A percentile compares a stretch with the other conserved stretches of the same genome.
Conservation (phyloP, 495 filamentous ascomycete genomes). For the Hypoxylon fuscum region DNA sequence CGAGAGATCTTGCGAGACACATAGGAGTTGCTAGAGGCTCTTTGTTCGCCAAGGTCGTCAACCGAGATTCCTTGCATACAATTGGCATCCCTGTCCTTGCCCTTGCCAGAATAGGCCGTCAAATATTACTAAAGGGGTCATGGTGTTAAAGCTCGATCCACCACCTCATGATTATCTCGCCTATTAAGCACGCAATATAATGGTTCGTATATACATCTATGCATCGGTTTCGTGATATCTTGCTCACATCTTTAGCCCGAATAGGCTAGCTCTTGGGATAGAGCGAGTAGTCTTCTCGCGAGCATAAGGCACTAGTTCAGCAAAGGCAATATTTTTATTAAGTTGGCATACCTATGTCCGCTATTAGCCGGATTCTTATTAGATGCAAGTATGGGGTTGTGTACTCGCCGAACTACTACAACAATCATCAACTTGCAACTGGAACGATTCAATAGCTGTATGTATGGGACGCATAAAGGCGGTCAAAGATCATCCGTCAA, state of each 20-base stretch:
- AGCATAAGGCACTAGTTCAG: neutral
- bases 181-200: slow-evolving; percentile 2
- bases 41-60: slow-evolving; percentile 41
- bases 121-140: slow-evolving; percentile 18
- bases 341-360: neutral
- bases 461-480: slow-evolving; percentile 20
- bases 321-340: neutral
- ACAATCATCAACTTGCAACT: slow-evolving; percentile 12
- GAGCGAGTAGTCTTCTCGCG: neutral
- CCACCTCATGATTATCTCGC: no score
- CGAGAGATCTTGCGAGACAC: slow-evolving; percentile 30
- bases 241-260: slow-evolving; percentile 18
- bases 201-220: neutral
- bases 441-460: slow-evolving; percentile 16
- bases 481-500: slow-evolving; percentile 27
- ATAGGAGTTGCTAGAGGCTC: slow-evolving; percentile 35
- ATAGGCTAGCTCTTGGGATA: slow-evolving; percentile 1
- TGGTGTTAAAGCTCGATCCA: slow-evolving; percentile 1
- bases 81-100: slow-evolving; percentile 32
- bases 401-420: slow-evolving; percentile 15
- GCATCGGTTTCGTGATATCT: slow-evolving; percentile 15
- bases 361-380: slow-evolving; percentile 20
- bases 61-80: slow-evolving; percentile 42
- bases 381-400: slow-evolving; percentile 21
- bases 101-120: slow-evolving; percentile 23